Base-by-base conservation (phyloP, 306 rosid species). In the Albizia julibrissin region DNA sequence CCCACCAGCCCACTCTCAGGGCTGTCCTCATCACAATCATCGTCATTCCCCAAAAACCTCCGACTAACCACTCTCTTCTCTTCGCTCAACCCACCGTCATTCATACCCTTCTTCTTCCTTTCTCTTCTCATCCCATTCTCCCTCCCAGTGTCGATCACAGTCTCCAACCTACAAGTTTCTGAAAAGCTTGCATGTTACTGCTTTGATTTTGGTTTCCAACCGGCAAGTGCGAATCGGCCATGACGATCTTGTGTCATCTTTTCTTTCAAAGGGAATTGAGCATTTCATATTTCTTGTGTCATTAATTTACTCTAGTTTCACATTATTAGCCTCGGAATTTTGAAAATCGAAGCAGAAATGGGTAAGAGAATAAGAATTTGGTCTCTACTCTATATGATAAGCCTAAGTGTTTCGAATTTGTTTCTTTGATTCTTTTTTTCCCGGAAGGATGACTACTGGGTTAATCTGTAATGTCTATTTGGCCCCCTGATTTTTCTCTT, bases 231-330 rank as follows among this genome's bases (percentile, higher is more conserved):
- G 85, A 54, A 87, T 90, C 11, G 84, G 80, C 69, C 95, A 92
- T 1, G 85, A 80, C 29, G 93, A 91, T 75, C 98, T 95, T n/a
- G 95, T 92, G 1, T 80, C 87, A 3, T 87, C 93, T 14, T 87
- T 95, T 69, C 89, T 93, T 70, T 91, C 97, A 12, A 93, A 91
- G 98, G 98, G 93, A 64, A 1, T 6, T 50, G 21, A 40, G 13
- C 49, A 18, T 10, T 43, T 76, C 47, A 33, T 13, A 4, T 1
- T 14, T 39, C 24, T 10, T 13, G 9, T 2, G 7, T 3, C 7
- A 39, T 47, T 62, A 10, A 11, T 39, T 78, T 27, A 1, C 43
- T 77, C 37, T 62, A 24, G 13, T 34, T 37, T 8, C 50, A 18
- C 24, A 0, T 19, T 58, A 2, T 16, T 54, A 6, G 19, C 34